Evolutionary conservation across 768 basidiomycete genomes (phyloP).

Genomic region (Hypholoma sublateritium): DNA sequence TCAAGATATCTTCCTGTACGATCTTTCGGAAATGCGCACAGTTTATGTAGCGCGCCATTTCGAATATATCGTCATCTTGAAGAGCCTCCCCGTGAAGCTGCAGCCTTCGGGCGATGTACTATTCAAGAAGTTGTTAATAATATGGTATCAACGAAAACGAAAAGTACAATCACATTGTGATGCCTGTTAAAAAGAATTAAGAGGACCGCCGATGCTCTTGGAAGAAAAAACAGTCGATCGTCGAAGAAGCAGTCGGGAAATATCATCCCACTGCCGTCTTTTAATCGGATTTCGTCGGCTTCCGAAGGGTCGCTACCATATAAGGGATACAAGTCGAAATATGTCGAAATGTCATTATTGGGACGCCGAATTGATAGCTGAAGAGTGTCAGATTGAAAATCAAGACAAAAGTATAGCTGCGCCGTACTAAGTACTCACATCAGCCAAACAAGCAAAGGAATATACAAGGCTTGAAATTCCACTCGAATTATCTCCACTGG

Average conservation of each 20-base stretch:
- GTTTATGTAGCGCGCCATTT: constrained; percentile 23
- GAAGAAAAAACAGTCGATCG: constrained; percentile 3
- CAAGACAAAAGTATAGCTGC: too few species aligned
- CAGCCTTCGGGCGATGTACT: not conserved
- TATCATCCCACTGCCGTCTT: constrained; percentile 5
- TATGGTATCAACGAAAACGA: too few species aligned
- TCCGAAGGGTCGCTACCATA: not conserved
- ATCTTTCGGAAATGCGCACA: constrained; percentile 26
- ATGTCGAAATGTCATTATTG: not conserved
- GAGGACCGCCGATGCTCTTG: not conserved
- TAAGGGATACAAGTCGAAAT: not conserved
- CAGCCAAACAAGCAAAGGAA: not conserved
- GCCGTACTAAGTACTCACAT: not conserved
- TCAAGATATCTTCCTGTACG: constrained; percentile 24
- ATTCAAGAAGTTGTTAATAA: not conserved
- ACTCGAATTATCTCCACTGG: not conserved
- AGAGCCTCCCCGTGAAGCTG: not conserved
- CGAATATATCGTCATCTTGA: constrained; percentile 15
- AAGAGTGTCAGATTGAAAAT: not conserved
- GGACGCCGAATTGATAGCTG: not conserved
- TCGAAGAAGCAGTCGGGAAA: constrained; percentile 7
- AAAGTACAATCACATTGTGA: not conserved
- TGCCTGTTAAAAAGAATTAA: not conserved
- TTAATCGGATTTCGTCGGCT: not conserved
- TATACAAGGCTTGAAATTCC: constrained; percentile 2